Evolutionary conservation across 129 eudicot genomes (phyloP).

Genomic region (Pittosporum tobira): DNA sequence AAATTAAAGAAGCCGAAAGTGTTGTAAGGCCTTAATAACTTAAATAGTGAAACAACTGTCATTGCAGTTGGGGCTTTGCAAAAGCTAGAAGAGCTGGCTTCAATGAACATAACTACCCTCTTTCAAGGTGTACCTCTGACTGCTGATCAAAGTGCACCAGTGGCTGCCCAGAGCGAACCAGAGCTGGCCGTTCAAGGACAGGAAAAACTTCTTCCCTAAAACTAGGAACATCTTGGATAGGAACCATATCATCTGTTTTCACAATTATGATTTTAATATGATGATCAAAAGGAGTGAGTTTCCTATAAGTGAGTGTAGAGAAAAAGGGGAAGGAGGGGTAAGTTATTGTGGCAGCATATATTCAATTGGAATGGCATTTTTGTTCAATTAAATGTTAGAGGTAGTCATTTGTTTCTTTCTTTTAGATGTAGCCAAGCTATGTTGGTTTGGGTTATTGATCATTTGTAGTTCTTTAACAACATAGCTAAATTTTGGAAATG

Average conservation of each 20-base stretch:
- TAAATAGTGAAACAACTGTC: slow-evolving; percentile 31
- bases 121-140: slow-evolving; percentile 25
- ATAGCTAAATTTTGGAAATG: no score
- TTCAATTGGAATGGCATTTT: no score
- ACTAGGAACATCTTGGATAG: slow-evolving; percentile 14
- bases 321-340: not conserved
- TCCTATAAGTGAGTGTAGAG: not conserved
- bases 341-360: no score
- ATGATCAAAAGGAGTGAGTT: not conserved
- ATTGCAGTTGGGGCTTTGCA: slow-evolving; percentile 43
- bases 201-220: not conserved
- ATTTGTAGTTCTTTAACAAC: no score
- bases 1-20: slow-evolving; percentile 36
- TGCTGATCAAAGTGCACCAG: slow-evolving; percentile 3
- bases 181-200: slow-evolving; percentile 10
- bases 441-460: no score
- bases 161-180: not conserved
- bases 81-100: slow-evolving; percentile 56
- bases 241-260: slow-evolving; percentile 1
- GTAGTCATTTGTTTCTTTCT: no score
- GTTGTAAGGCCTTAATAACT: slow-evolving; percentile 43
- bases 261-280: not conserved
- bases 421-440: no score
- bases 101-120: slow-evolving; percentile 22
- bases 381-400: no score